These are phyloP conservation scores for Xylariaceae sp. DNA, from an alignment of 2,329 filamentous ascomycete species.

Conservation along the genomic window DNA sequence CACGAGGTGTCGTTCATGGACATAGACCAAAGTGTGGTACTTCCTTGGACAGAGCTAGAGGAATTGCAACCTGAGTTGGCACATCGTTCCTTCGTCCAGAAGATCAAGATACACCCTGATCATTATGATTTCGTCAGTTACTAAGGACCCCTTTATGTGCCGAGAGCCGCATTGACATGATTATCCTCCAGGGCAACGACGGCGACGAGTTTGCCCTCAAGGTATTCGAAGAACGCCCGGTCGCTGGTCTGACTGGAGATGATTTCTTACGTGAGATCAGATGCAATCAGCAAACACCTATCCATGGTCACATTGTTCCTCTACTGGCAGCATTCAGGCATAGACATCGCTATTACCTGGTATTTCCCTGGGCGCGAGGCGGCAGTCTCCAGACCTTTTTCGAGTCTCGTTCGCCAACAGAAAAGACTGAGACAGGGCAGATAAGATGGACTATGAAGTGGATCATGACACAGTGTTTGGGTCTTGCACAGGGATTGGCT, in stretches of 20 bases:
- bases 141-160: neutral
- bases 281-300: conserved; percentile 5
- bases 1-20: neutral
- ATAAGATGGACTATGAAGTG: no score
- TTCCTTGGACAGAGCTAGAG: conserved; percentile 3
- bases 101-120: conserved; percentile 4
- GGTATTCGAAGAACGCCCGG: conserved; percentile 1
- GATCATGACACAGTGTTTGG: no score
- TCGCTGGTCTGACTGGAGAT: neutral
- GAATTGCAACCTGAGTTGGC: neutral
- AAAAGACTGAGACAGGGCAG: no score
- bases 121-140: conserved; percentile 8
- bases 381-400: conserved; percentile 8
- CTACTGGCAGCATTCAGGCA: conserved; percentile 11
- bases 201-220: conserved; percentile 6
- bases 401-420: no score
- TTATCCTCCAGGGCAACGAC: neutral
- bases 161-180: neutral
- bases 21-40: conserved; percentile 4
- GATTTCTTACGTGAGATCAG: conserved; percentile 3
- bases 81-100: neutral
- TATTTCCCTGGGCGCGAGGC: conserved; percentile 9
- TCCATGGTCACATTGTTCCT: conserved; percentile 9
- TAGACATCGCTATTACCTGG: conserved; percentile 5
- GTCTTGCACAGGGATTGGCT: no score